A percentile compares a stretch with the other conserved stretches of the same genome.
Evolutionary conservation across 768 basidiomycete species (phyloP).

Genomic region (Postia placenta): DNA sequence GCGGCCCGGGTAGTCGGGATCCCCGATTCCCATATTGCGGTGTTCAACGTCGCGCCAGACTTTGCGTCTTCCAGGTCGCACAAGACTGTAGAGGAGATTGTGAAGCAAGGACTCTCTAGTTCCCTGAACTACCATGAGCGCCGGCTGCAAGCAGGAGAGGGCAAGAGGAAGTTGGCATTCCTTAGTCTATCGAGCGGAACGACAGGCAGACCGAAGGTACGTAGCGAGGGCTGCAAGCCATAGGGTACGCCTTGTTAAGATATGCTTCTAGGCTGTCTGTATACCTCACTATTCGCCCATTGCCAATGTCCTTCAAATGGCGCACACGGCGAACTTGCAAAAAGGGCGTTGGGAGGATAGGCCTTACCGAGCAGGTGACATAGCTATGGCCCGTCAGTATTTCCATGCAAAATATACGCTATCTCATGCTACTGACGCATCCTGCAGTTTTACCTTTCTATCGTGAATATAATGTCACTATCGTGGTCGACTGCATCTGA

Average conservation of each 20-base stretch:
- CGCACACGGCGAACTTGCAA: constrained; percentile 35
- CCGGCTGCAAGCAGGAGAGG: constrained; percentile 50
- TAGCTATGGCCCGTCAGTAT: constrained; percentile 48
- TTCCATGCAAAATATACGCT: neutral
- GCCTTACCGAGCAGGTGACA: constrained; percentile 55
- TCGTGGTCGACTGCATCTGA: neutral
- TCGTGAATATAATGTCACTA: constrained; percentile 13
- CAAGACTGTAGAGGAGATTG: constrained; percentile 40
- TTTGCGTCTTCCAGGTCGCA: constrained; percentile 11
- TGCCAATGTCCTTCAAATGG: constrained; percentile 27
- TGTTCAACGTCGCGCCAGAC: constrained; percentile 17
- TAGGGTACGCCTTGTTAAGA: neutral
- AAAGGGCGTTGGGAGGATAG: constrained; percentile 33
- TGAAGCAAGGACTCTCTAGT: constrained; percentile 41
- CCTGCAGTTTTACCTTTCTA: constrained; percentile 23
- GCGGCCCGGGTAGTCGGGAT: constrained; percentile 20
- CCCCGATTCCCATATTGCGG: constrained; percentile 16
- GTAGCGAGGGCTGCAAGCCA: neutral
- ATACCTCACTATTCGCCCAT: constrained; percentile 32
- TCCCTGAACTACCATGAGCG: constrained; percentile 42
- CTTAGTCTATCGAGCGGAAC: constrained; percentile 73
- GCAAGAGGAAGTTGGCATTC: constrained; percentile 63
- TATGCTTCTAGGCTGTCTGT: constrained; percentile 30
- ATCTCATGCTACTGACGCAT: neutral
- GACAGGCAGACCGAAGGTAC: constrained; percentile 68